Base-by-base conservation (phyloP, 2,329 filamentous ascomycete genomes). In the Salinomyces thailandicus region DNA sequence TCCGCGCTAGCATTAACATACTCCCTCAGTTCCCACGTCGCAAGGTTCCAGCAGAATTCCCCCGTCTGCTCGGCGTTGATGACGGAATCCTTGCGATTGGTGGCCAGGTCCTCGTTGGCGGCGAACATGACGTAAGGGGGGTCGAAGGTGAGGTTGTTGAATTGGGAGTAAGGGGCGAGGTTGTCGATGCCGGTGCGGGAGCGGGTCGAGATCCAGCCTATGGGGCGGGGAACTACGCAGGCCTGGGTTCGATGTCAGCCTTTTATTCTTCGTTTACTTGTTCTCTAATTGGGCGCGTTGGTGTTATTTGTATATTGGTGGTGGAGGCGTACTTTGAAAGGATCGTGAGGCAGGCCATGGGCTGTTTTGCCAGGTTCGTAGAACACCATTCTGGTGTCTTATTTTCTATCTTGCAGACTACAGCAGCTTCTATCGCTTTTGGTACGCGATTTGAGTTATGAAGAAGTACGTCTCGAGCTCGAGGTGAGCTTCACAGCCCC, bases 71-170 rank as follows among this genome's bases (percentile, higher is more conserved):
- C 72, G 44, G 61, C 68, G 52, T 78, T 78, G 47, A 60, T 53
- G 19, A 73, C 71, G 0, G 67, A 75, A 55, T 78, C 72, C 51
- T 78, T 78, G 39, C 68, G 67, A 0, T 47, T 35, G 2, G 49
- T 51, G 6, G 54, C 44, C 0, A 63, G 56, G 0, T 67, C 72
- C 51, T 76, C 70, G 55, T 78, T 77, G 2, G 69, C 66, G 20
- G 61, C 62, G 64, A 79, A 78, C 68, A 78, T 73, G 18, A 78
- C 68, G 48, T 75, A 75, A 0, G 74, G 74, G 0, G 73, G 74
- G 50, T 76, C 72, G 55, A 75, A 78, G 19, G 71, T 75, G 0
- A 78, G 63, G 45, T 77, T 77, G 54, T 71, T 75, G 63, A 78
- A 78, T 55, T 78, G 74, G 0, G 61, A 68, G 57, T 73, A 78